phyloP scores from a whole-genome alignment of 1,284 basidiomycete species.

The Cryptococcus wingfieldii region DNA sequence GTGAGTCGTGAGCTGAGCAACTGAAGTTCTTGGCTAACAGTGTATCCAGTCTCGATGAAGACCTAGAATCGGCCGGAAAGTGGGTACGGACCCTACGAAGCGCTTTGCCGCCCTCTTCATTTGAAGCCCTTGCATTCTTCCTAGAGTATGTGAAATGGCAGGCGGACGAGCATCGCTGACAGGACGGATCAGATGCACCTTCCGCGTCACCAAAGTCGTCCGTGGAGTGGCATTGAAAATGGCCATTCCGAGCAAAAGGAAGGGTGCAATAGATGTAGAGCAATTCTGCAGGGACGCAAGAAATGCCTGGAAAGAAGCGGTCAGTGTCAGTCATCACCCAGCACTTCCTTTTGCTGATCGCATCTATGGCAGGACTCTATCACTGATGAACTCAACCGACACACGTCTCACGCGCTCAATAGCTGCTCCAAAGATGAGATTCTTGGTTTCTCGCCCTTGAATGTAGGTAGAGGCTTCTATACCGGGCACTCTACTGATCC shows the following conservation, averaged over 20 bases:
- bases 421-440: conserved; percentile 14
- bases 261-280: conserved; percentile 23
- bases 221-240: conserved; percentile 23
- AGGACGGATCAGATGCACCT: conserved; percentile 11
- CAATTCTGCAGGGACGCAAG: conserved; percentile 20
- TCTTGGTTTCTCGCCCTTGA: conserved; percentile 34
- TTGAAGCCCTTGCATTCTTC: conserved; percentile 25
- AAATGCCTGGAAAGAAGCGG: conserved; percentile 23
- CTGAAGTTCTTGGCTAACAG: background rate
- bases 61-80: conserved; percentile 19
- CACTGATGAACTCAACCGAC: conserved; percentile 12
- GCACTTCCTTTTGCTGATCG: too few species aligned
- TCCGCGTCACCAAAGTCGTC: conserved; percentile 16
- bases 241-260: conserved; percentile 12
- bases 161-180: background rate
- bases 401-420: conserved; percentile 9
- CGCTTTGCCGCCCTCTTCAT: conserved; percentile 12
- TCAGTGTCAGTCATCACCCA: conserved; percentile 4
- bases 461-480: conserved; percentile 17
- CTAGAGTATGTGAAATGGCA: conserved; percentile 7
- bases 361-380: conserved; percentile 6
- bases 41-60: conserved; percentile 20
- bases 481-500: background rate
- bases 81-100: conserved; percentile 23
- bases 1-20: conserved; percentile 12